phyloP scores from a whole-genome alignment of 805 yeast species.

The Spathaspora girioi region DNA sequence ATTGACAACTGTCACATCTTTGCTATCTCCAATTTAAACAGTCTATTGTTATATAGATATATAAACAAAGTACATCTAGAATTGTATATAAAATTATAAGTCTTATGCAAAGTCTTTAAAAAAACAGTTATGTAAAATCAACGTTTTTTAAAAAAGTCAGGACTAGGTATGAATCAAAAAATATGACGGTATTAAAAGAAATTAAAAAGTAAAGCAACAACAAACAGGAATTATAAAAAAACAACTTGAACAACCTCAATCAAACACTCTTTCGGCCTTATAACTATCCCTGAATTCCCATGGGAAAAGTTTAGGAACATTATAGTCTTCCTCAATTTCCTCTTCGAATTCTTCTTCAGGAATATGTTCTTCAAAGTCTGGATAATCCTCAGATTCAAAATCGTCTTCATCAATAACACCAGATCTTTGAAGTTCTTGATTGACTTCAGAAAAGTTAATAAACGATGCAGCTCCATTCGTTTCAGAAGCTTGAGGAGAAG shows the following conservation, averaged over 20 bases:
- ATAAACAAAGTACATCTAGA: neutral
- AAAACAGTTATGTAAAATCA: constrained; percentile 3
- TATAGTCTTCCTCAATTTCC: neutral
- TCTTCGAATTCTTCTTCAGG: constrained; percentile 5
- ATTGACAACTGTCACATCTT: no score
- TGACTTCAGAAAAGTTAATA: constrained; percentile 5
- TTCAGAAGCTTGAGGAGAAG: neutral
- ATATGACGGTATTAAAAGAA: neutral
- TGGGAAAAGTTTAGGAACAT: constrained; percentile 27
- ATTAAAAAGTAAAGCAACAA: neutral
- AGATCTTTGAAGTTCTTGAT: constrained; percentile 9
- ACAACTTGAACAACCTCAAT: constrained; percentile 6
- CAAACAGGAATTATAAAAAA: neutral
- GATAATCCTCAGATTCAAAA: constrained; percentile 9
- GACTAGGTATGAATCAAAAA: neutral
- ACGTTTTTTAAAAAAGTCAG: neutral
- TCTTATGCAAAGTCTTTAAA: neutral
- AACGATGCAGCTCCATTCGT: neutral
- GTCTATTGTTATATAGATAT: neutral
- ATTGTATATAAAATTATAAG: neutral
- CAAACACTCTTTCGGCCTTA: constrained; percentile 24
- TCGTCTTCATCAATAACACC: constrained; percentile 13
- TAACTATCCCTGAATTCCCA: constrained; percentile 27
- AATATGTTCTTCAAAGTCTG: constrained; percentile 6
- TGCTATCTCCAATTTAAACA: neutral